Evolutionary conservation across 805 yeast species (phyloP).

Genomic region (Ogataea paradorogensis): DNA sequence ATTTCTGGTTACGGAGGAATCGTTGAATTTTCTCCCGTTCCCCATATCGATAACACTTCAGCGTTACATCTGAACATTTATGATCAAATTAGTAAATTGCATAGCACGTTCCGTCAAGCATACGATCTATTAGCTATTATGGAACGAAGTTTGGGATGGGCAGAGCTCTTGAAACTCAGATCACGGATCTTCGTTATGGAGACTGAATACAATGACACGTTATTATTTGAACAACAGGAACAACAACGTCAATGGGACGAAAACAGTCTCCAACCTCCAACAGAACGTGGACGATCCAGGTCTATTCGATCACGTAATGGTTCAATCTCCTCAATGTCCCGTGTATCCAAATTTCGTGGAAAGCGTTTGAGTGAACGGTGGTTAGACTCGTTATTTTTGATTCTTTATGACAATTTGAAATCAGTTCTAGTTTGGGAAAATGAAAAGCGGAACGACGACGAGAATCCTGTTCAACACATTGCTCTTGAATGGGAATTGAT

Average conservation of each 20-base stretch:
- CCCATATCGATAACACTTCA: conserved; percentile 42
- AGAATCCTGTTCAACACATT: conserved; percentile 42
- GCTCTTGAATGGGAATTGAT: conserved; percentile 75
- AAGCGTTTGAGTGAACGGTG: conserved; percentile 71
- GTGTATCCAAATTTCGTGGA: conserved; percentile 28
- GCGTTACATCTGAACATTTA: conserved; percentile 46
- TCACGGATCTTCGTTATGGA: conserved; percentile 80
- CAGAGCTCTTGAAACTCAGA: conserved; percentile 60
- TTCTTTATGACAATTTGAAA: conserved; percentile 67
- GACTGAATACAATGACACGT: conserved; percentile 48
- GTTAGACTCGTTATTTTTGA: conserved; percentile 66
- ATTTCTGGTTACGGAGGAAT: conserved; percentile 35
- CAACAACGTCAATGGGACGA: conserved; percentile 10
- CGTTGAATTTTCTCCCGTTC: conserved; percentile 31
- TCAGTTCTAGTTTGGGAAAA: conserved; percentile 64
- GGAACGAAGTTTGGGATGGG: conserved; percentile 79
- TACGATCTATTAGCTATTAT: conserved; percentile 72
- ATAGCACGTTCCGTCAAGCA: conserved; percentile 54
- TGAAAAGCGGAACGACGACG: conserved; percentile 25
- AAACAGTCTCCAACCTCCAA: conserved; percentile 4
- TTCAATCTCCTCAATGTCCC: conserved; percentile 22
- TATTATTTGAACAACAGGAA: conserved; percentile 19
- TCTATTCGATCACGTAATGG: conserved; percentile 21
- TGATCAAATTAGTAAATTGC: conserved; percentile 45
- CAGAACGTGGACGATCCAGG: conserved; percentile 17